Evolutionary conservation across 2,329 filamentous ascomycete genomes (phyloP).

Genomic region (Ilyonectria destructans): DNA sequence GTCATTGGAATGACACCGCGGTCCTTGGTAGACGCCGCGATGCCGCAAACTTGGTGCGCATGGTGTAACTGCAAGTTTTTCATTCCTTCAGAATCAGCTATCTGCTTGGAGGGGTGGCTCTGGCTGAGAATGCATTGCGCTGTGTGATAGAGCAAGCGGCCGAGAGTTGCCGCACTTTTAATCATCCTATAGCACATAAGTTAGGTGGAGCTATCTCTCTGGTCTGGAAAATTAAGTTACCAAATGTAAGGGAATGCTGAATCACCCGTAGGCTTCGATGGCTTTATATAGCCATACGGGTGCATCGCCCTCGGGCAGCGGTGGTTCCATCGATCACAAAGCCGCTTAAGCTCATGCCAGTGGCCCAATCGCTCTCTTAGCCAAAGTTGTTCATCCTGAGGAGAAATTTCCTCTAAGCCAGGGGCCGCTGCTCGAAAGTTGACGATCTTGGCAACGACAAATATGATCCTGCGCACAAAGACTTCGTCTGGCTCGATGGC

Average conservation of each 20-base stretch:
- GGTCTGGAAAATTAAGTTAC: constrained; percentile 58
- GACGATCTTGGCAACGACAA: constrained; percentile 88
- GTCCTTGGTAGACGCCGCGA: constrained; percentile 88
- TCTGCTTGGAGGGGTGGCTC: constrained; percentile 79
- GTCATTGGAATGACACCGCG: constrained; percentile 84
- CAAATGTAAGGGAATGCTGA: constrained; percentile 91
- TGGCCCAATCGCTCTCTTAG: constrained; percentile 78
- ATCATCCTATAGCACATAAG: constrained; percentile 74
- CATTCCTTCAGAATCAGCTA: constrained; percentile 77
- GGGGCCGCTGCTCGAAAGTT: constrained; percentile 85
- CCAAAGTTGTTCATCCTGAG: constrained; percentile 76
- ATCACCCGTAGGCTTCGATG: constrained; percentile 76
- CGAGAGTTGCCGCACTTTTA: constrained; percentile 86
- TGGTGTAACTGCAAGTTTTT: constrained; percentile 80
- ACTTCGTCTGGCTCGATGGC: constrained; percentile 78
- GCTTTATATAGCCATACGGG: constrained; percentile 83
- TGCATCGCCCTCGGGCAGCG: constrained; percentile 89
- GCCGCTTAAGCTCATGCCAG: constrained; percentile 85
- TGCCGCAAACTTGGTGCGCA: constrained; percentile 89
- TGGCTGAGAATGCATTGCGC: constrained; percentile 86
- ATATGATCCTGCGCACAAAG: constrained; percentile 92
- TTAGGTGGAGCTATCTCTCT: not conserved
- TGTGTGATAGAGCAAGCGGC: constrained; percentile 91
- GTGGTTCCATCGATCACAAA: constrained; percentile 88
- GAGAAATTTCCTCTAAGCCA: constrained; percentile 71